These are phyloP conservation scores for Rhizopogon roseolus DNA, from an alignment of 768 basidiomycete species.

Conservation along the genomic window DNA sequence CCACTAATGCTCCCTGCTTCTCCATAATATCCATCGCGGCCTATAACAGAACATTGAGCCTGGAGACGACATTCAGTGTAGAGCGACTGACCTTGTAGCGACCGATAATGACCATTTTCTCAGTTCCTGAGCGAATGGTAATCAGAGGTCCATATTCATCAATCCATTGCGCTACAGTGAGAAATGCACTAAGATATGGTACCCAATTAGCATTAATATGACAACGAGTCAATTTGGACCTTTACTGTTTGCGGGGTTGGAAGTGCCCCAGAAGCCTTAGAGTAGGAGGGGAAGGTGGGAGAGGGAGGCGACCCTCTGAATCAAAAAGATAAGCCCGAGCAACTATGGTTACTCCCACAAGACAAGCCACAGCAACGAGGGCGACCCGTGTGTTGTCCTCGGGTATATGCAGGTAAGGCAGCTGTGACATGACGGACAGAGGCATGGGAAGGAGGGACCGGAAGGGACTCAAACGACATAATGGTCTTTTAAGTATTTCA, in stretches of 20 bases:
- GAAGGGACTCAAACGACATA: too few species aligned
- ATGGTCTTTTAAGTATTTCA: too few species aligned
- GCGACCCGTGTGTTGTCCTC: too few species aligned
- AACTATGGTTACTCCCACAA: background rate
- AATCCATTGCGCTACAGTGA: background rate
- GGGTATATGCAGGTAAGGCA: too few species aligned
- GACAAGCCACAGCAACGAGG: too few species aligned
- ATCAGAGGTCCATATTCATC: slow-evolving; percentile 3
- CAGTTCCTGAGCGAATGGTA: background rate
- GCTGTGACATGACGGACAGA: too few species aligned
- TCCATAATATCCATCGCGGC: slow-evolving; percentile 59
- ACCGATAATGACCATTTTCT: slow-evolving; percentile 1
- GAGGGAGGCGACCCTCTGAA: background rate
- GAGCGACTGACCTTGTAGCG: slow-evolving; percentile 3
- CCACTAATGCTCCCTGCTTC: slow-evolving; percentile 45
- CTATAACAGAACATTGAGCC: slow-evolving; percentile 18
- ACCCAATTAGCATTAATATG: background rate
- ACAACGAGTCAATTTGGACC: background rate
- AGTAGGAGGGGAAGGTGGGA: background rate
- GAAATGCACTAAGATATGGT: background rate
- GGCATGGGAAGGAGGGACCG: too few species aligned
- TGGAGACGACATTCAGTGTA: background rate
- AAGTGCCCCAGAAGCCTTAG: background rate
- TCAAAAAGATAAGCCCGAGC: background rate
- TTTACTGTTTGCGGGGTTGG: background rate